Conservation (phyloP, 2,329 filamentous ascomycete species). For the Zymoseptoria ardabiliae region DNA sequence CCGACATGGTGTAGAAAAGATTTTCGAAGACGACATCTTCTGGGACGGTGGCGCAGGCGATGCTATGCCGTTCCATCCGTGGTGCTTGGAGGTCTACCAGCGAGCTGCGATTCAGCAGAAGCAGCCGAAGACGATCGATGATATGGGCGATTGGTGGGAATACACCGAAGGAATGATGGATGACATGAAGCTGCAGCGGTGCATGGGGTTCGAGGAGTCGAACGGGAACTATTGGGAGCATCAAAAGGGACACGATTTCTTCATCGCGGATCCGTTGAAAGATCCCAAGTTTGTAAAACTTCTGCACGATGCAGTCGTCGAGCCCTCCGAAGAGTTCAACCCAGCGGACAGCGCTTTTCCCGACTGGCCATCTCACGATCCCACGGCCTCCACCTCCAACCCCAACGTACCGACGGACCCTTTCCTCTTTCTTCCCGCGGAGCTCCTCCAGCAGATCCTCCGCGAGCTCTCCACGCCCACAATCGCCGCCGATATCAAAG, state of each 20-base stretch:
- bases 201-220: too few species aligned
- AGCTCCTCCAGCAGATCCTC: constrained; percentile 5
- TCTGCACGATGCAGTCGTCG: not conserved
- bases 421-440: constrained; percentile 4
- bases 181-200: too few species aligned
- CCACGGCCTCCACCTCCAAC: not conserved
- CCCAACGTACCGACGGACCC: not conserved
- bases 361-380: not conserved
- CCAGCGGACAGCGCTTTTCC: not conserved
- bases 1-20: constrained; percentile 1
- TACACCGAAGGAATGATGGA: not conserved
- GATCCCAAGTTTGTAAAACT: not conserved
- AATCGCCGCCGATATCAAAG: too few species aligned
- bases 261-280: constrained; percentile 7
- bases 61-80: constrained; percentile 13
- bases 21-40: not conserved
- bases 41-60: not conserved
- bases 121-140: not conserved
- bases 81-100: constrained; percentile 13
- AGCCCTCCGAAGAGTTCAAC: not conserved
- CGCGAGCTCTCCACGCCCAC: not conserved
- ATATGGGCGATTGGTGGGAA: constrained; percentile 5
- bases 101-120: not conserved
- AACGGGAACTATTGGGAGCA: constrained; percentile 6
- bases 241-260: constrained; percentile 2